Conservation (phyloP, 2,329 filamentous ascomycete species). For the Emmonsiellopsis sp. region DNA sequence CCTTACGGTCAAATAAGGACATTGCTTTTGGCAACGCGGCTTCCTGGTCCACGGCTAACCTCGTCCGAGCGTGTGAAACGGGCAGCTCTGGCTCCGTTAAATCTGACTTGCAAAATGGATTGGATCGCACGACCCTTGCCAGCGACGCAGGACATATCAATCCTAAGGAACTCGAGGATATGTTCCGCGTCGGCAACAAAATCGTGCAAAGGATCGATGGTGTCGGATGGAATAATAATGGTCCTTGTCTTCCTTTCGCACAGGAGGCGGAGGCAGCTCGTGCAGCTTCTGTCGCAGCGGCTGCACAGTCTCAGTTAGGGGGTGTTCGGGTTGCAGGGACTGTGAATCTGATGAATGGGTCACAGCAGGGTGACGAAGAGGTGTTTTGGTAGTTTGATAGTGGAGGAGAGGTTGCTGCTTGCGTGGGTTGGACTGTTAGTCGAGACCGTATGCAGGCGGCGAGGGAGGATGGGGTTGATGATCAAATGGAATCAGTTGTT, state of each 20-base stretch:
- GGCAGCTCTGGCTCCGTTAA: constrained; percentile 2
- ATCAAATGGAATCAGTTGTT: too few species aligned
- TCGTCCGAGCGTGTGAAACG: background rate
- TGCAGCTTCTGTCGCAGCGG: background rate
- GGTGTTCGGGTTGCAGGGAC: background rate
- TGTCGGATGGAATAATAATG: constrained; percentile 23
- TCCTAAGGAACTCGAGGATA: constrained; percentile 10
- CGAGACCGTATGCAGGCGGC: too few species aligned
- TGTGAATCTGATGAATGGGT: background rate
- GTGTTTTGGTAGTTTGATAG: constrained; percentile 4
- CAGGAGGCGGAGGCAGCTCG: background rate
- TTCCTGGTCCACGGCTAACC: background rate
- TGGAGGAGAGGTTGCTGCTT: background rate
- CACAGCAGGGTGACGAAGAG: background rate
- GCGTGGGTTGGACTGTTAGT: background rate
- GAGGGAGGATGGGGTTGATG: too few species aligned
- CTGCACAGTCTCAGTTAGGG: background rate
- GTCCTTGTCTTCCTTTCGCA: constrained; percentile 1
- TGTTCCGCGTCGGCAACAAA: constrained; percentile 22
- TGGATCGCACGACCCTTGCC: background rate
- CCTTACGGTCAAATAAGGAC: constrained; percentile 22
- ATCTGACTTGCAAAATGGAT: background rate
- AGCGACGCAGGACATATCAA: background rate
- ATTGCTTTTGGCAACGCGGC: constrained; percentile 21
- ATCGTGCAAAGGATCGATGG: constrained; percentile 30